These are phyloP conservation scores for Kitagawia praeruptora DNA, from an alignment of 129 eudicot species.

Conservation along the genomic window DNA sequence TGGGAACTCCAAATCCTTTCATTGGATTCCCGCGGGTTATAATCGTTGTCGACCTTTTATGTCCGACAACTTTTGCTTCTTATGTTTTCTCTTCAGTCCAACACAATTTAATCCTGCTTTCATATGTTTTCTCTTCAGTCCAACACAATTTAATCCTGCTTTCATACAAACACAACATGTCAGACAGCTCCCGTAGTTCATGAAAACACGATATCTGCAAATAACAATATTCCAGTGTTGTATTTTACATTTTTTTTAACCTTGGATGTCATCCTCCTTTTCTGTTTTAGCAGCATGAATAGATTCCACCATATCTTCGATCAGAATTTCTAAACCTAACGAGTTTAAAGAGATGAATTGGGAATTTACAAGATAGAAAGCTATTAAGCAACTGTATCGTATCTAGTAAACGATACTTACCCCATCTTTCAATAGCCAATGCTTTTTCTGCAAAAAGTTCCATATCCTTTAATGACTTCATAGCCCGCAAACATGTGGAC, in stretches of 20 bases:
- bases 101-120: too few relatives aligned
- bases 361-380: background rate
- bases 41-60: background rate
- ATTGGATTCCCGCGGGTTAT: slow-evolving; percentile 40
- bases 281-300: too few relatives aligned
- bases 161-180: background rate
- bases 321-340: too few relatives aligned
- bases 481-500: background rate
- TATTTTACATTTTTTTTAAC: slow-evolving; percentile 8
- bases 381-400: background rate
- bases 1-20: slow-evolving; percentile 7
- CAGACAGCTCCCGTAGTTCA: background rate
- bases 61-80: slow-evolving; percentile 39
- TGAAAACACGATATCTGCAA: background rate
- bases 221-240: slow-evolving; percentile 22
- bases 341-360: too few relatives aligned
- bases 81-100: slow-evolving; percentile 34
- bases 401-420: slow-evolving; percentile 23
- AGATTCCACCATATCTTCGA: too few relatives aligned
- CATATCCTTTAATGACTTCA: slow-evolving; percentile 34
- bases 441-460: slow-evolving; percentile 54
- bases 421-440: slow-evolving; percentile 75
- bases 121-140: too few relatives aligned
- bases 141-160: background rate
- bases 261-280: too few relatives aligned